Base-by-base conservation (phyloP, 306 rosid genomes). In the Arachis stenosperma region DNA sequence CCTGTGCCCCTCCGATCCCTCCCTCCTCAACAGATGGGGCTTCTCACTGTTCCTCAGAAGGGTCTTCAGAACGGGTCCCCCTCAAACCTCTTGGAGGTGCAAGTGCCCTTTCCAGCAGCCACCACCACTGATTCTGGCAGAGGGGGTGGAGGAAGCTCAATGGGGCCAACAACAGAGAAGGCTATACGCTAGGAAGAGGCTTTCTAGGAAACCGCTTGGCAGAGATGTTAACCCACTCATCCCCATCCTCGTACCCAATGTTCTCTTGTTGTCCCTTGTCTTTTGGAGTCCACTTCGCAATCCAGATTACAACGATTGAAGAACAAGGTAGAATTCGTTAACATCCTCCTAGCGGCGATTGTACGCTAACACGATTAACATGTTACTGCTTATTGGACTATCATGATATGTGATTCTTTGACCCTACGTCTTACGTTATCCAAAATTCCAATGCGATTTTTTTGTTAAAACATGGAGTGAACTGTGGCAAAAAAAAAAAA, bases 51-150 rank as follows among this genome's bases (percentile, higher is more conserved):
- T 88, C 88, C 88, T 91, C 78, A 84, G 70, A 77, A 84, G 89
- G 84, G 52, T 85, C 17, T 61, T 78, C 74, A 63, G 79, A 69
- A 54, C 42, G 11, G 86, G 84, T 2, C 77, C 63, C 65, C 95
- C 91, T 1, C 39, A 46, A 57, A 82, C 86, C 52, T 91, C 97
- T 1, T 91, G 98, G 98, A 79, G 96, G 42, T 86, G 92, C 72
- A 88, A 88, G 78, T 93, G 96, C 84, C 94, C 94, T 2, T 93
- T 61, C 48, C 97, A 85, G 14, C 92, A 77, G 52, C 98, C 98
- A 0, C 96, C 90, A 0, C 97, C 98, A 0, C 59, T 85, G 89
- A 77, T 82, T 62, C 92, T 93, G 2, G 96, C 97, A 0, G 50
- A 73, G 6, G 97, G 97, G 12, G 58, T 86, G 5, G 83, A 88